These are phyloP conservation scores for Vaccinium myrtillus DNA, from an alignment of 148 eudicot species.

Conservation along the genomic window DNA sequence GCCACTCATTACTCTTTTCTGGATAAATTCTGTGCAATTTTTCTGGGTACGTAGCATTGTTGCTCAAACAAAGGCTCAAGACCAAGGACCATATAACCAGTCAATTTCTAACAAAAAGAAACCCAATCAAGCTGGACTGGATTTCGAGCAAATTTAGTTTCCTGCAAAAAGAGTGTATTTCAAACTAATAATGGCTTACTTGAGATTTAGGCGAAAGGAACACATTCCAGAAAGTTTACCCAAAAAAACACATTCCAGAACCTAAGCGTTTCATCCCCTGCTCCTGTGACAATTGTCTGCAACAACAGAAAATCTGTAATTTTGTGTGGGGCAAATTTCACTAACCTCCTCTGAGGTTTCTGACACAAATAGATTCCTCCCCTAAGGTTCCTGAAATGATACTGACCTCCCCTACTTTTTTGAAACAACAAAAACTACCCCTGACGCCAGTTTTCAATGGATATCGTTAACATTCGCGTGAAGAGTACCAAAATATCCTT, in stretches of 20 bases:
- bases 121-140: not conserved
- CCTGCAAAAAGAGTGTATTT: not conserved
- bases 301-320: constrained; percentile 8
- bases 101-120: not conserved
- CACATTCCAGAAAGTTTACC: constrained; percentile 1
- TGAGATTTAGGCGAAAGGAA: constrained; percentile 88
- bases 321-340: too few species aligned
- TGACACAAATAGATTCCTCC: too few species aligned
- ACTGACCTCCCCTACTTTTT: too few species aligned
- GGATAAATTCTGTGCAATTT: too few species aligned
- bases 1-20: too few species aligned
- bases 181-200: constrained; percentile 29
- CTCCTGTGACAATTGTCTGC: constrained; percentile 95
- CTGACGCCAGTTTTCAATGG: too few species aligned
- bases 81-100: not conserved
- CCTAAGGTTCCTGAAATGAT: too few species aligned
- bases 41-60: too few species aligned
- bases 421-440: too few species aligned
- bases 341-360: too few species aligned
- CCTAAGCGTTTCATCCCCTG: constrained; percentile 94
- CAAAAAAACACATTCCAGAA: constrained; percentile 59
- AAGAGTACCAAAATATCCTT: too few species aligned
- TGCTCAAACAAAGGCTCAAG: not conserved
- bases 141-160: not conserved
- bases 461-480: too few species aligned